Percentiles rank a stretch among this genome's conserved stretches.
Evolutionary conservation across 2,329 filamentous ascomycete species (phyloP).

Genomic region (Byssochlamys sp.): DNA sequence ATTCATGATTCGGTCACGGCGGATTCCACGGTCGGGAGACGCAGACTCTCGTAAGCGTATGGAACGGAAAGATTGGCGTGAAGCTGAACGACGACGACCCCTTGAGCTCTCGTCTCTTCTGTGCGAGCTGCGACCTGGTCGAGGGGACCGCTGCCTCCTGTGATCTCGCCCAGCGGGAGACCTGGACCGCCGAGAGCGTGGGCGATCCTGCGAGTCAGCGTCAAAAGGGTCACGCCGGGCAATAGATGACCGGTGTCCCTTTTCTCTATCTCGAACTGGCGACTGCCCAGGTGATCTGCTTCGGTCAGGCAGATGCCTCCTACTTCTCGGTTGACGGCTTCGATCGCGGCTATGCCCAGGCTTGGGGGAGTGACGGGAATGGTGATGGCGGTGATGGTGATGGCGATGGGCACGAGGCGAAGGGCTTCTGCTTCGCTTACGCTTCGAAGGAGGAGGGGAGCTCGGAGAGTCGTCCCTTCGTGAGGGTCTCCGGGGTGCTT

Average conservation of each 20-base stretch:
- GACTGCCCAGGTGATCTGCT: slow-evolving; percentile 24
- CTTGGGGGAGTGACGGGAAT: slow-evolving; percentile 15
- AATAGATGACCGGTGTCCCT: slow-evolving; percentile 19
- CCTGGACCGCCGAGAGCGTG: slow-evolving; percentile 18
- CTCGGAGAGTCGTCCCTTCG: slow-evolving; percentile 23
- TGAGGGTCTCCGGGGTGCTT: slow-evolving; percentile 15
- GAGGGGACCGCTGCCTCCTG: slow-evolving; percentile 16
- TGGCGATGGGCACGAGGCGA: slow-evolving; percentile 25
- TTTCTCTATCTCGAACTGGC: slow-evolving; percentile 25
- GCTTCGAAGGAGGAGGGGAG: slow-evolving; percentile 24
- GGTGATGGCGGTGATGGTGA: slow-evolving; percentile 15
- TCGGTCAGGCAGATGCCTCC: slow-evolving; percentile 25
- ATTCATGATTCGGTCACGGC: slow-evolving; percentile 17
- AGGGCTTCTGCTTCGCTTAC: slow-evolving; percentile 33
- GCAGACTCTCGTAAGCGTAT: slow-evolving; percentile 21
- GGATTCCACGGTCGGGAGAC: slow-evolving; percentile 15
- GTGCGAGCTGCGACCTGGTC: slow-evolving; percentile 19
- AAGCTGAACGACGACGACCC: slow-evolving; percentile 23
- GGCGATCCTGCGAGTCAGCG: slow-evolving; percentile 16
- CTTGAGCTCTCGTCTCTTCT: slow-evolving; percentile 17
- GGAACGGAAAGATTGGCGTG: slow-evolving; percentile 26
- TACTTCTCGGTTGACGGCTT: slow-evolving; percentile 25
- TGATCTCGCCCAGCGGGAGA: slow-evolving; percentile 21
- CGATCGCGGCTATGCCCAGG: slow-evolving; percentile 29
- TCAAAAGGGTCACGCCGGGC: slow-evolving; percentile 13